phyloP scores from a whole-genome alignment of 306 rosid genomes.

The Inga laurina region DNA sequence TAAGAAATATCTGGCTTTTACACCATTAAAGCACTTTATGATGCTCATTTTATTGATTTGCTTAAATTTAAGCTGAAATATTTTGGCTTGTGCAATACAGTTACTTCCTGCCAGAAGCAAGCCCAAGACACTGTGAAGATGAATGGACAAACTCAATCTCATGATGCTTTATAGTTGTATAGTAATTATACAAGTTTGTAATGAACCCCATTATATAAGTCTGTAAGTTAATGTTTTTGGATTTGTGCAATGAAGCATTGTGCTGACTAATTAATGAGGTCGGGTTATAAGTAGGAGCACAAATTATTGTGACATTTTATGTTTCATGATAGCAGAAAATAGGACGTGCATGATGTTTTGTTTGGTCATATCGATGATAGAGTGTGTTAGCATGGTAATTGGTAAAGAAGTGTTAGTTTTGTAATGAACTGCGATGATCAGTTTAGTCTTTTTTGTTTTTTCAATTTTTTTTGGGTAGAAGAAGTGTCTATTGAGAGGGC shows the following conservation, averaged over 20 bases:
- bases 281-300: neutral
- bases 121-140: slow-evolving; percentile 13
- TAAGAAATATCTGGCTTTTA: neutral
- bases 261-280: slow-evolving; percentile 25
- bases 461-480: too few species aligned
- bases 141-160: neutral
- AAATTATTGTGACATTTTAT: neutral
- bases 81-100: slow-evolving; percentile 36
- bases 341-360: neutral
- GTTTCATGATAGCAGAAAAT: neutral
- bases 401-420: neutral
- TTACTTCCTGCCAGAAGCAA: slow-evolving; percentile 14
- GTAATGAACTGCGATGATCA: neutral
- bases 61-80: neutral
- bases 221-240: slow-evolving; percentile 18
- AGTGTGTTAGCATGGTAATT: neutral
- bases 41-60: neutral
- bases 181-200: slow-evolving; percentile 33
- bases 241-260: slow-evolving; percentile 29
- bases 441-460: neutral
- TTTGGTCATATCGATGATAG: neutral
- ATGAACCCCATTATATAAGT: slow-evolving; percentile 19
- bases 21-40: neutral
- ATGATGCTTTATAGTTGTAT: neutral
- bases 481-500: too few species aligned